Percentiles rank a stretch among this genome's conserved stretches.
Evolutionary conservation across 371 early-diverging fungal genomes (phyloP).

Genomic region (Catenaria anguillulae): DNA sequence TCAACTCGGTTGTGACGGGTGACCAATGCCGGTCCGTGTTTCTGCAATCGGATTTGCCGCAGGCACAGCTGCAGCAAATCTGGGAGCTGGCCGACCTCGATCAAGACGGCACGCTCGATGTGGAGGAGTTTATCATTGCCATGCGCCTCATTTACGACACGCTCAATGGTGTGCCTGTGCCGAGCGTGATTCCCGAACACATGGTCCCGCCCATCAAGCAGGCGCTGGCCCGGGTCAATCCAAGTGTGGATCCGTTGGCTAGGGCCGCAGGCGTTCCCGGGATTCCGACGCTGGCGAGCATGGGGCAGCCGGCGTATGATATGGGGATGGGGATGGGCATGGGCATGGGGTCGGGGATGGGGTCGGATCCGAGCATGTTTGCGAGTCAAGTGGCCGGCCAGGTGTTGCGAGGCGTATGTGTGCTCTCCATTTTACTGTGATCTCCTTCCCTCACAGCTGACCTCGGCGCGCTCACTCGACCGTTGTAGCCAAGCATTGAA

Average conservation of each 20-base stretch:
- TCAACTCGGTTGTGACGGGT: neutral
- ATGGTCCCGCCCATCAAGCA: constrained; percentile 1
- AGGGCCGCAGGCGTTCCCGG: neutral
- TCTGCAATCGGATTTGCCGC: constrained; percentile 19
- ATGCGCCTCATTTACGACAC: constrained; percentile 28
- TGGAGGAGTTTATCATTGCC: constrained; percentile 34
- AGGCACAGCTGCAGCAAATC: constrained; percentile 27
- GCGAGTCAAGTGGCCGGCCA: neutral
- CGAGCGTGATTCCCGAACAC: neutral
- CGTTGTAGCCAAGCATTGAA: neutral
- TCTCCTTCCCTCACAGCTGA: neutral
- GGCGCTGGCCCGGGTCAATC: neutral
- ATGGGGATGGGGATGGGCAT: neutral
- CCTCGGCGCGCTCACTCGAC: too few relatives aligned
- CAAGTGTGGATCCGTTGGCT: neutral
- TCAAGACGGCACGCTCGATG: constrained; percentile 29
- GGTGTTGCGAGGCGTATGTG: neutral
- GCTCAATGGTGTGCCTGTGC: neutral
- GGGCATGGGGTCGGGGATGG: neutral
- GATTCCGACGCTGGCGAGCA: neutral
- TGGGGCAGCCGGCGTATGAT: neutral
- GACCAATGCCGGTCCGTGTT: neutral
- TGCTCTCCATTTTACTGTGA: neutral
- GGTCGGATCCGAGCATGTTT: neutral
- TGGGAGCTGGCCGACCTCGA: constrained; percentile 32